These are phyloP conservation scores for Fraxinus sp. DNA, from an alignment of 305 asterid species.

Conservation along the genomic window DNA sequence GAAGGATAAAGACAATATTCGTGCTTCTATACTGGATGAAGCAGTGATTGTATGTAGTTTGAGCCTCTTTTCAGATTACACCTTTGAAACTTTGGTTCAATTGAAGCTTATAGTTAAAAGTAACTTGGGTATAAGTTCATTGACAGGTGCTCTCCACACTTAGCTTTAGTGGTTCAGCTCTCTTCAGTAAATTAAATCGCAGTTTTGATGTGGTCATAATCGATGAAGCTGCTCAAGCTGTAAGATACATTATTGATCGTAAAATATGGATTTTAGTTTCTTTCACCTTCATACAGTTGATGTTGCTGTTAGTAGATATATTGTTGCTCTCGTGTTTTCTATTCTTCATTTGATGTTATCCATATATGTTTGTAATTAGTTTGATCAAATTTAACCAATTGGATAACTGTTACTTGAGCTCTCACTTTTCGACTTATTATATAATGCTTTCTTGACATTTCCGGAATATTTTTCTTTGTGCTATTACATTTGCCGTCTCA, in stretches of 20 bases:
- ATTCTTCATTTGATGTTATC: not conserved
- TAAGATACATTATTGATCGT: conserved; percentile 40
- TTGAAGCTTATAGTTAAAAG: conserved; percentile 21
- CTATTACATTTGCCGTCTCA: conserved; percentile 14
- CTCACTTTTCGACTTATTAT: not conserved
- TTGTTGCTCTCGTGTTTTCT: not conserved
- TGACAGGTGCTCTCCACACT: conserved; percentile 97
- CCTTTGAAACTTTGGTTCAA: conserved; percentile 12
- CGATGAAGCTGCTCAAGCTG: conserved; percentile 99
- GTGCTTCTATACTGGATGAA: conserved; percentile 89
- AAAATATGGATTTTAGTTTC: not conserved
- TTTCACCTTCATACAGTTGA: not conserved
- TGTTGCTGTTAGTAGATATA: not conserved
- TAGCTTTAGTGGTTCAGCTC: conserved; percentile 87
- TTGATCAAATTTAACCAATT: not conserved
- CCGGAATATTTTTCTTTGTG: conserved; percentile 12
- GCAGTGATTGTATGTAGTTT: conserved; percentile 77
- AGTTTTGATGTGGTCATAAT: conserved; percentile 93
- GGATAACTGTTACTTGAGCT: not conserved
- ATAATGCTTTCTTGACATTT: not conserved
- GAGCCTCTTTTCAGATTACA: conserved; percentile 14
- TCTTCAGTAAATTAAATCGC: conserved; percentile 80
- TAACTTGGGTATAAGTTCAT: conserved; percentile 28
- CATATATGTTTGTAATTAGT: not conserved
- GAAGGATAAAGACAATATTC: conserved; percentile 77